Base-by-base conservation (phyloP, 306 rosid genomes). In the Prinsepia uniflora region DNA sequence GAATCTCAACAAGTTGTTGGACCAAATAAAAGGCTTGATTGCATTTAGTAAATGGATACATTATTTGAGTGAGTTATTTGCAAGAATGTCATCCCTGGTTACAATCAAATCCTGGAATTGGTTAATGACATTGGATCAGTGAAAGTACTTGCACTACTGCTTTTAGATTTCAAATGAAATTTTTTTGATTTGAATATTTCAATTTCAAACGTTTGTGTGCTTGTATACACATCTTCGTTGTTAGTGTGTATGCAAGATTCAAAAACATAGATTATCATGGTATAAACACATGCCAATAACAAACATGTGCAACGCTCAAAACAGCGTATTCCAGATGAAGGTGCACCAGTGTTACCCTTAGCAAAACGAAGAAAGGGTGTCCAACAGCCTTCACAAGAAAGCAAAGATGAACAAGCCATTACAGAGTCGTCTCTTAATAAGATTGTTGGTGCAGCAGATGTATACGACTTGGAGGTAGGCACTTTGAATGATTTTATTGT, bases 401-500 rank as follows among this genome's bases (percentile, higher is more conserved):
- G 44, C 70, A 80, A 79, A 6, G 88, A 87, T 74, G 95, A 89
- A 71, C 92, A 81, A 72, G 86, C 88, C 52, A 67, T 92, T 81
- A 80, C 93, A 19, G 92, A 89, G 74, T 83, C 95, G 46, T 79
- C 95, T 65, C 63, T 89, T 70, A 86, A 80, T 71, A 89, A 82
- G 72, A 78, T 89, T 81, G 82, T 92, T 79, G 96, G 96, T 63
- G 92, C 92, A 2, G 82, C 76, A 7, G 96, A 92, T 67, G 73
- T 85, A 48, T 92, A 85, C 78, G 79, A 89, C 79, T 80, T 92
- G 63, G 79, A 92, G 93, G 98, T 92, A 62, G 69, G 17, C 30
- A 20, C 55, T 60, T 67, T 60, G 68, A 46, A 12, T 36, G 54
- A 18, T 70, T 62, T 6, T 71, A 52, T 54, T 43, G 48, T 54